These are phyloP conservation scores for Macrotyloma uniflorum DNA, from an alignment of 306 rosid species.

Conservation along the genomic window DNA sequence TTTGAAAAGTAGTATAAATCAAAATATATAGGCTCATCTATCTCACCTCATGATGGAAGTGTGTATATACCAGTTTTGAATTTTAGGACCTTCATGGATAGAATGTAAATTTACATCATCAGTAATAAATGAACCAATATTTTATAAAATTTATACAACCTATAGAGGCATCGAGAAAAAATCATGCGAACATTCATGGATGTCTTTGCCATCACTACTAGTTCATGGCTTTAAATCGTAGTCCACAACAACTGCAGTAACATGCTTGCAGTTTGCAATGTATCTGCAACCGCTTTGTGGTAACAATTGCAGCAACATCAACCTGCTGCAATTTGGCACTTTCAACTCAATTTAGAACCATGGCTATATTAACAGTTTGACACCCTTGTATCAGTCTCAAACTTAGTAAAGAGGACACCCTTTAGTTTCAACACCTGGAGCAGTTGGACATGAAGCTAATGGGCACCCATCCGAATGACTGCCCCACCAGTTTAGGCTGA, in stretches of 20 bases:
- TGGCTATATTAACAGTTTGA: not conserved
- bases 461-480: slow-evolving; percentile 71
- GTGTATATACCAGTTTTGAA: too few species aligned
- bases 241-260: not conserved
- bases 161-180: not conserved
- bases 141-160: not conserved
- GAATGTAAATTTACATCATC: not conserved
- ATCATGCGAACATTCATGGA: not conserved
- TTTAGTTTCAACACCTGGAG: slow-evolving; percentile 43
- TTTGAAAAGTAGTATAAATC: too few species aligned
- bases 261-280: not conserved
- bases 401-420: slow-evolving; percentile 56
- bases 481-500: slow-evolving; percentile 80
- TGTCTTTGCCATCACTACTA: not conserved
- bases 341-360: not conserved
- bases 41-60: too few species aligned
- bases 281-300: not conserved
- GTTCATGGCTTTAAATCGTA: not conserved
- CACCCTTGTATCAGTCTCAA: not conserved
- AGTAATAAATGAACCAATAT: not conserved
- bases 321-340: too few species aligned
- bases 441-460: slow-evolving; percentile 80
- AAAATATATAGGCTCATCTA: too few species aligned
- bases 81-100: not conserved
- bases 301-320: not conserved